Evolutionary conservation across 2,329 filamentous ascomycete genomes (phyloP).

Genomic region (Pseudogymnoascus sp.): DNA sequence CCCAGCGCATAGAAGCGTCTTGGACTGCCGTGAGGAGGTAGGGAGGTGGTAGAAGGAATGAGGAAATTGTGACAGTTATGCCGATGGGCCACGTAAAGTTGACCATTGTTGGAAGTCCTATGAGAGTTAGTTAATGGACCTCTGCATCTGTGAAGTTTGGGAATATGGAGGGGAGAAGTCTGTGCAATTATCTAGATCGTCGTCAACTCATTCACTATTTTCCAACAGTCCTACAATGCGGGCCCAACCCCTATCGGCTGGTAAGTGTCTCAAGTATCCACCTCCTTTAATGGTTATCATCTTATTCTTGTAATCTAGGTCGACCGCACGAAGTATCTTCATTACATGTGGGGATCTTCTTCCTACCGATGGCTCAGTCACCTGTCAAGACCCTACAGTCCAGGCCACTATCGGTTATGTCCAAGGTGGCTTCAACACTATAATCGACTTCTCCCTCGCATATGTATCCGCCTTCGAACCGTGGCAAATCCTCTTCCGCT

Average conservation of each 20-base stretch:
- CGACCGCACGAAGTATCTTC: slow-evolving; percentile 29
- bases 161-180: background rate
- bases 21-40: slow-evolving; percentile 30
- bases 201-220: slow-evolving; percentile 28
- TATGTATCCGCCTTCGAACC: slow-evolving; percentile 29
- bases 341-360: slow-evolving; percentile 33
- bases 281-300: background rate
- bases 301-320: background rate
- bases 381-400: slow-evolving; percentile 28
- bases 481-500: slow-evolving; percentile 31
- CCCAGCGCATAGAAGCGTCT: slow-evolving; percentile 32
- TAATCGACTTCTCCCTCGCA: slow-evolving; percentile 30
- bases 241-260: slow-evolving; percentile 28
- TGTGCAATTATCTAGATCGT: slow-evolving; percentile 29
- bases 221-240: slow-evolving; percentile 32
- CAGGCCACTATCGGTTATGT: slow-evolving; percentile 31
- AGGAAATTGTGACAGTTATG: slow-evolving; percentile 31
- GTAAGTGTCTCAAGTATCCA: slow-evolving; percentile 15
- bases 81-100: slow-evolving; percentile 33
- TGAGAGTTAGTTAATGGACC: background rate
- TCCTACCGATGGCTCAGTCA: slow-evolving; percentile 29
- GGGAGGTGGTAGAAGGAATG: slow-evolving; percentile 29
- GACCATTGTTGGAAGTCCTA: slow-evolving; percentile 27
- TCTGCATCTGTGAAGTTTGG: background rate
- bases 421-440: slow-evolving; percentile 31